These are phyloP conservation scores for Bisporella sp. DNA, from an alignment of 2,329 filamentous ascomycete genomes.

Conservation along the genomic window DNA sequence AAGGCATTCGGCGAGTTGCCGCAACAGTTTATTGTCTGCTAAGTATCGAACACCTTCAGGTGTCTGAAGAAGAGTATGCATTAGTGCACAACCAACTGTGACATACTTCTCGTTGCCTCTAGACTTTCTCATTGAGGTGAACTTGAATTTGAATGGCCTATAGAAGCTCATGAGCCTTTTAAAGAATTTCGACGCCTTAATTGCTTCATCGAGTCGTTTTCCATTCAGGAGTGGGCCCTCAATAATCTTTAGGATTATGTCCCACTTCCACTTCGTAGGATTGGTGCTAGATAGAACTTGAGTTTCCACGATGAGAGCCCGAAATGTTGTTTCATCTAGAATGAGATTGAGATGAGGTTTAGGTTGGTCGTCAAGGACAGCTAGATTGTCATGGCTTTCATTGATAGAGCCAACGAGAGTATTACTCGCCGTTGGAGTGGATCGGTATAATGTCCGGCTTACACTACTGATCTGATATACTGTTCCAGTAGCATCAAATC, in stretches of 20 bases:
- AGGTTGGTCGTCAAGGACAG: constrained; percentile 49
- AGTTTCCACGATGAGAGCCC: constrained; percentile 65
- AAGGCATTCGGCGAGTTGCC: constrained; percentile 91
- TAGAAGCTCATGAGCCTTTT: constrained; percentile 94
- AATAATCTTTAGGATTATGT: constrained; percentile 81
- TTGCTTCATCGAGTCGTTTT: constrained; percentile 87
- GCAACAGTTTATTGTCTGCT: constrained; percentile 83
- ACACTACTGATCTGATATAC: constrained; percentile 98
- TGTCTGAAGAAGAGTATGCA: constrained; percentile 80
- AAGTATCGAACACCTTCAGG: constrained; percentile 79
- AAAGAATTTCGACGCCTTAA: constrained; percentile 92
- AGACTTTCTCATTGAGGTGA: constrained; percentile 83
- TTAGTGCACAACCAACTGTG: constrained; percentile 77
- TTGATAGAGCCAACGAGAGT: constrained; percentile 19
- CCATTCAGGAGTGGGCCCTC: constrained; percentile 88
- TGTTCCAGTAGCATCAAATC: constrained; percentile 78
- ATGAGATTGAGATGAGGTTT: constrained; percentile 43
- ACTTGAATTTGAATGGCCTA: constrained; percentile 92
- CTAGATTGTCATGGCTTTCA: constrained; percentile 39
- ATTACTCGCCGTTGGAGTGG: constrained; percentile 42
- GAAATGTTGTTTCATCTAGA: constrained; percentile 56
- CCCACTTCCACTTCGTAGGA: constrained; percentile 96
- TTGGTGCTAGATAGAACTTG: constrained; percentile 85
- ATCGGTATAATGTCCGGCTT: constrained; percentile 84
- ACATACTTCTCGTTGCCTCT: constrained; percentile 93